Base-by-base conservation (phyloP, 2,329 filamentous ascomycete species). In the Ophiobolus disseminans region DNA sequence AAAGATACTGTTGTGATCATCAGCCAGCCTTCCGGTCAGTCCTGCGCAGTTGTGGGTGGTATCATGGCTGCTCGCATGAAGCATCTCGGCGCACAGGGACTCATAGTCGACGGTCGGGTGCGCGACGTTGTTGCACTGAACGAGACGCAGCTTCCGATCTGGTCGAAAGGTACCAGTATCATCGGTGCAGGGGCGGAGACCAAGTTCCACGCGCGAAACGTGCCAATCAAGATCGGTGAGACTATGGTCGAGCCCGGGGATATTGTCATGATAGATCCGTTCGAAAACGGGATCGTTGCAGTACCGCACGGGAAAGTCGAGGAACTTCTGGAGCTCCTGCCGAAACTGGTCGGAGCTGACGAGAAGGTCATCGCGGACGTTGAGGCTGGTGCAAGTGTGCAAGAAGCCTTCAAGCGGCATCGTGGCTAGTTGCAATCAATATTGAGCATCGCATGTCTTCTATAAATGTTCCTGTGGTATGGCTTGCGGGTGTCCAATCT, bases 21-120 rank as follows among this genome's bases (percentile, higher is more conserved):
- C 49, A 82, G 83, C 52, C 87, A 91, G 62, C 86, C 87, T 0
- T 63, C 76, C 0, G 79, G 77, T 1, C 87, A 90, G 66, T 80
- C 79, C 41, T 90, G 88, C 70, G 88, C 88, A 5, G 80, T 89
- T 6, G 80, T 89, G 5, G 89, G 89, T n/a, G 88, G 88, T 14
- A 89, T 91, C 56, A 88, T 91, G 82, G 88, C 86, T 4, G 76
- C 82, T 22, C 78, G 88, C 16, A 88, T 91, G 81, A 84, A 85
- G 61, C 68, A 80, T 11, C 77, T 86, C 9, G 82, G 82, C 11
- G 82, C 82, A 14, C 76, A 78, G 57, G 87, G 80, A 2, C 80
- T 87, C 9, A 74, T 91, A n/a, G 85, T 90, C 6, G 80, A 84
- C 57, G 88, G 88, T 1, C 76, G 88, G 30, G 82, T 87, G 5